Conservation (phyloP, 495 filamentous ascomycete genomes). For the Lentithecium fluviatile region DNA sequence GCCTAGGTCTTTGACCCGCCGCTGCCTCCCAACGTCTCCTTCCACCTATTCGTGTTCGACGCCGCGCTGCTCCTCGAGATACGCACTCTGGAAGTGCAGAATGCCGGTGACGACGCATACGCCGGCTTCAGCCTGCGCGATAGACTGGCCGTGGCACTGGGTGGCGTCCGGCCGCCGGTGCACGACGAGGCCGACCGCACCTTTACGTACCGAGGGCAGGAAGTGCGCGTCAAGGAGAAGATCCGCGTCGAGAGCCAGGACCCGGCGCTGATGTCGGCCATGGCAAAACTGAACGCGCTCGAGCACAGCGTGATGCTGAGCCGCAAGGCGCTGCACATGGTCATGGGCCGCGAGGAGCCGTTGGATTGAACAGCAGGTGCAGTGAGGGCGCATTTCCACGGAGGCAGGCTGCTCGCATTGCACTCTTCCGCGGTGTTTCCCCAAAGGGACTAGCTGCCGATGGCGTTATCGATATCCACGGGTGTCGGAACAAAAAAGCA, state of each 20-base stretch:
- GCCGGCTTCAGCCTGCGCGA: slow-evolving; percentile 60
- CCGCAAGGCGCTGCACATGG: slow-evolving; percentile 69
- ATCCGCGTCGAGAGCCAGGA: slow-evolving; percentile 88
- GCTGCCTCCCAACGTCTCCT: slow-evolving; percentile 59
- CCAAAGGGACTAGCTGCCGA: slow-evolving; percentile 13
- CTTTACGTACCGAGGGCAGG: slow-evolving; percentile 62
- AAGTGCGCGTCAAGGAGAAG: slow-evolving; percentile 86
- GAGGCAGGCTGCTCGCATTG: not conserved
- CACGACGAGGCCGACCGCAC: slow-evolving; percentile 78
- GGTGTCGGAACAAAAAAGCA: slow-evolving; percentile 27
- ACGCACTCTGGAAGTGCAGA: slow-evolving; percentile 69
- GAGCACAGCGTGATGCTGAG: slow-evolving; percentile 69
- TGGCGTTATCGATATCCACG: slow-evolving; percentile 31
- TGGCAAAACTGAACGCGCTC: slow-evolving; percentile 81
- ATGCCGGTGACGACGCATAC: slow-evolving; percentile 53
- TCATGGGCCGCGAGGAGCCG: slow-evolving; percentile 64
- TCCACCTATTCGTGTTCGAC: slow-evolving; percentile 76
- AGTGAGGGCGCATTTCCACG: not conserved
- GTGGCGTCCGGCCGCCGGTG: slow-evolving; percentile 47
- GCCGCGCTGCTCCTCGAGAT: slow-evolving; percentile 74
- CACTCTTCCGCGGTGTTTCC: slow-evolving; percentile 12
- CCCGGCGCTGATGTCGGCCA: slow-evolving; percentile 80
- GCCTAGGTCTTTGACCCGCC: slow-evolving; percentile 57
- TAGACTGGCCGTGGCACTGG: slow-evolving; percentile 54
- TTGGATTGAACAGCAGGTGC: slow-evolving; percentile 12